These are phyloP conservation scores for Flaveria ramosissima DNA, from an alignment of 129 eudicot species.

Conservation along the genomic window DNA sequence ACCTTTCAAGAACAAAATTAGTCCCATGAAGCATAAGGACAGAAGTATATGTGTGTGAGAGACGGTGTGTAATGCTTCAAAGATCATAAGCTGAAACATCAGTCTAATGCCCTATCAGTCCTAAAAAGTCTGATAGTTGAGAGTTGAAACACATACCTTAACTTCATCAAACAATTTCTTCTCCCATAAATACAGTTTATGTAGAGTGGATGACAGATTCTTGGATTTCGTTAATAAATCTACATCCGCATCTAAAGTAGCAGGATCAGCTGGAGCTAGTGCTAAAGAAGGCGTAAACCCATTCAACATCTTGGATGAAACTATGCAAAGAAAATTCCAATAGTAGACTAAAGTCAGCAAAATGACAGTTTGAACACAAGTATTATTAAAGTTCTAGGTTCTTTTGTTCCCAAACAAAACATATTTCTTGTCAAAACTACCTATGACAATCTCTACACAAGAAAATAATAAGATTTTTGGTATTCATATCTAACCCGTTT, in stretches of 20 bases:
- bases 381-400: neutral
- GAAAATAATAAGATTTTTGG: neutral
- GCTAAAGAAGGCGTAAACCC: constrained; percentile 59
- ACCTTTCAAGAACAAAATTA: neutral
- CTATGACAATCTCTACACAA: neutral
- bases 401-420: neutral
- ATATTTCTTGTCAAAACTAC: neutral
- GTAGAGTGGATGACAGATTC: constrained; percentile 81
- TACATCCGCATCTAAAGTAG: constrained; percentile 44
- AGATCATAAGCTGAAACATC: neutral
- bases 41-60: neutral
- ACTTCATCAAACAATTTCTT: constrained; percentile 92
- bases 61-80: neutral
- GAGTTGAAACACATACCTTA: constrained; percentile 52
- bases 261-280: constrained; percentile 48
- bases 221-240: constrained; percentile 50
- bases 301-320: constrained; percentile 79
- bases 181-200: constrained; percentile 90
- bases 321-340: constrained; percentile 36
- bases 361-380: neutral
- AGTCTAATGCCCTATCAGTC: neutral
- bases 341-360: constrained; percentile 19
- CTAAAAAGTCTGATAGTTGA: neutral
- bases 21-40: neutral
- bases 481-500: neutral